phyloP scores from a whole-genome alignment of 352 stramenopile species.

The Elongisporangium anandrum region DNA sequence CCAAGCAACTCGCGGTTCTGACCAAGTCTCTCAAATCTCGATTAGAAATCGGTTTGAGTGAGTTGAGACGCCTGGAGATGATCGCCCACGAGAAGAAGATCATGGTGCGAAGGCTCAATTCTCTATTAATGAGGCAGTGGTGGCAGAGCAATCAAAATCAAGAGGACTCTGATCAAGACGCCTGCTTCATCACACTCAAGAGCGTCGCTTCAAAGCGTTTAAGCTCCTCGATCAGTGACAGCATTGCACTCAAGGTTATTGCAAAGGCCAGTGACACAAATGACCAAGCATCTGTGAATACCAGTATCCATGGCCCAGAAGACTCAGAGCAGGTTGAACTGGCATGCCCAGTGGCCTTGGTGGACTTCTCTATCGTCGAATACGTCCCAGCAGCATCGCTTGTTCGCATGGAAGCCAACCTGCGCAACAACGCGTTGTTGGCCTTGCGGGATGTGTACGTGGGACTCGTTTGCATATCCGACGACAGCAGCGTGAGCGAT shows the following conservation, averaged over 20 bases:
- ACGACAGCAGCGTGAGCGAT: constrained; percentile 3
- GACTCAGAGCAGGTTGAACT: constrained; percentile 1
- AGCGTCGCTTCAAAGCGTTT: not conserved
- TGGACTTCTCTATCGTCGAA: constrained; percentile 24
- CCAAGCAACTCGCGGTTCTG: constrained; percentile 42
- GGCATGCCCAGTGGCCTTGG: constrained; percentile 17
- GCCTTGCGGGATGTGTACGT: constrained; percentile 22
- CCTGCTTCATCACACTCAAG: not conserved
- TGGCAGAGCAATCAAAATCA: constrained; percentile 9
- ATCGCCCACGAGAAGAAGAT: constrained; percentile 39
- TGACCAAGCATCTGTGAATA: not conserved
- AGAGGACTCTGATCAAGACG: not conserved
- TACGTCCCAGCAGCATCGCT: constrained; percentile 33
- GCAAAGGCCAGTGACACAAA: not conserved
- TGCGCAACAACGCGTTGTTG: constrained; percentile 19
- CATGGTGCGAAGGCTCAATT: constrained; percentile 23
- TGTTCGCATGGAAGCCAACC: constrained; percentile 21
- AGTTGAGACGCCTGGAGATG: constrained; percentile 30
- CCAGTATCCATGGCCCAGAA: not conserved
- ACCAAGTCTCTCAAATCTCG: constrained; percentile 36
- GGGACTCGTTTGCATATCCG: constrained; percentile 6
- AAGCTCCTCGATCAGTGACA: not conserved
- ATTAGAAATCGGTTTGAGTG: constrained; percentile 24
- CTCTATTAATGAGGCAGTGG: constrained; percentile 27
- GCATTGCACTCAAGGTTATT: not conserved